Evolutionary conservation across 1,284 basidiomycete species (phyloP).

Genomic region (Leucocoprinus gongylophorus): DNA sequence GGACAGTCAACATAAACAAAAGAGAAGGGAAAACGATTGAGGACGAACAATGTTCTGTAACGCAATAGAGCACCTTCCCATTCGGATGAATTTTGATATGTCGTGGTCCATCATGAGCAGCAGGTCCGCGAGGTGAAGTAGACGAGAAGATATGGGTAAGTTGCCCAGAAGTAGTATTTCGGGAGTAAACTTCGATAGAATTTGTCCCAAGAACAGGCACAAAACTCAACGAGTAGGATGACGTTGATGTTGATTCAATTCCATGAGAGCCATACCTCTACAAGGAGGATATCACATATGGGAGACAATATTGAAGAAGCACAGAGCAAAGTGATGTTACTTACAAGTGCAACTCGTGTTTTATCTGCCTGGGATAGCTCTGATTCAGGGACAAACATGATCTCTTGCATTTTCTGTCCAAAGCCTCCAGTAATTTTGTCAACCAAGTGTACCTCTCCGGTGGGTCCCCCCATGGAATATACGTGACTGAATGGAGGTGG

Average conservation of each 20-base stretch:
- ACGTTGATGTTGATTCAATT: slow-evolving; percentile 35
- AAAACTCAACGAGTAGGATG: slow-evolving; percentile 28
- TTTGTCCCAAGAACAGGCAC: slow-evolving; percentile 43
- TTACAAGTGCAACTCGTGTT: slow-evolving; percentile 36
- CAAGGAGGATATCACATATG: neutral
- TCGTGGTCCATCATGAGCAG: slow-evolving; percentile 38
- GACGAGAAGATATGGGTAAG: slow-evolving; percentile 32
- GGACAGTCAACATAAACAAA: neutral
- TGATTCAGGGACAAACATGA: slow-evolving; percentile 37
- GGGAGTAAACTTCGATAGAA: slow-evolving; percentile 38
- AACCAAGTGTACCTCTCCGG: slow-evolving; percentile 38
- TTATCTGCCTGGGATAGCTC: slow-evolving; percentile 40
- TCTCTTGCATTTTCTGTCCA: slow-evolving; percentile 35
- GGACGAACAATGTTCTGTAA: slow-evolving; percentile 42
- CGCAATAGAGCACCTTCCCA: slow-evolving; percentile 39
- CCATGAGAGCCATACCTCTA: slow-evolving; percentile 44
- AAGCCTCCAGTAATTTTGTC: slow-evolving; percentile 31
- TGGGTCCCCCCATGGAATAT: slow-evolving; percentile 43
- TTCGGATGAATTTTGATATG: slow-evolving; percentile 45
- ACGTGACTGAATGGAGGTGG: slow-evolving; percentile 39
- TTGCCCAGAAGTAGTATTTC: slow-evolving; percentile 25
- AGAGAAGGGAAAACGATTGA: neutral
- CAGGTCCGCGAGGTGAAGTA: slow-evolving; percentile 31
- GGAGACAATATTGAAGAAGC: neutral
- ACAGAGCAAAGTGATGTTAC: neutral